These are phyloP conservation scores for Leccinum incarnatum DNA, from an alignment of 768 basidiomycete species.

Conservation along the genomic window DNA sequence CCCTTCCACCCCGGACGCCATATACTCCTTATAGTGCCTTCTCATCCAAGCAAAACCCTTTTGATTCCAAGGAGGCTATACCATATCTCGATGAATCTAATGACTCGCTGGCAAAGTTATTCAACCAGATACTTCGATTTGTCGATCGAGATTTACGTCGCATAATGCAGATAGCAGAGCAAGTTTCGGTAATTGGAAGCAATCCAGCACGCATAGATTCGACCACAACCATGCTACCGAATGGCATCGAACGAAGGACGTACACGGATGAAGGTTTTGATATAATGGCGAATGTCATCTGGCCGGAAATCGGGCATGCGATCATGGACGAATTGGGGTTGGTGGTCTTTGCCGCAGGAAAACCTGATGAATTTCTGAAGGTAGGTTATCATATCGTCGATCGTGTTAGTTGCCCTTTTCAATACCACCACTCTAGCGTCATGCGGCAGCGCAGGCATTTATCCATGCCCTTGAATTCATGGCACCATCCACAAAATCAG, in stretches of 20 bases:
- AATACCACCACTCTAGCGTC: conserved; percentile 52
- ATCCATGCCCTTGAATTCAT: conserved; percentile 78
- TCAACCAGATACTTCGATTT: conserved; percentile 79
- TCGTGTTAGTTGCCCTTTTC: not conserved
- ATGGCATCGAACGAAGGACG: conserved; percentile 3
- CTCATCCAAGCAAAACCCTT: conserved; percentile 40
- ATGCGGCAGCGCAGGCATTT: conserved; percentile 81
- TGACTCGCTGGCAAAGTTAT: conserved; percentile 70
- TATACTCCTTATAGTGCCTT: conserved; percentile 52
- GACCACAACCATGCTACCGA: not conserved
- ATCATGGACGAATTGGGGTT: conserved; percentile 84
- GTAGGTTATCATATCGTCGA: conserved; percentile 39
- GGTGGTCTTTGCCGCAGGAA: conserved; percentile 86
- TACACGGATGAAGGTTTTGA: conserved; percentile 54
- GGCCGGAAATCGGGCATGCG: conserved; percentile 78
- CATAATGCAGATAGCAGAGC: conserved; percentile 78
- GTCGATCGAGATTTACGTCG: conserved; percentile 70
- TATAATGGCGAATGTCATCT: conserved; percentile 84
- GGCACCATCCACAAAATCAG: conserved; percentile 69
- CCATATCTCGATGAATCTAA: conserved; percentile 64
- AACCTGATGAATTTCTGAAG: conserved; percentile 86
- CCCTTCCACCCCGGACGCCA: conserved; percentile 51
- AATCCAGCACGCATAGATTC: conserved; percentile 26
- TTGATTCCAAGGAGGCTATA: conserved; percentile 31
- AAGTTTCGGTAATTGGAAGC: conserved; percentile 48